These are phyloP conservation scores for Hanseniaspora sp. DNA, from an alignment of 1,139 yeast genomes.

Conservation along the genomic window DNA sequence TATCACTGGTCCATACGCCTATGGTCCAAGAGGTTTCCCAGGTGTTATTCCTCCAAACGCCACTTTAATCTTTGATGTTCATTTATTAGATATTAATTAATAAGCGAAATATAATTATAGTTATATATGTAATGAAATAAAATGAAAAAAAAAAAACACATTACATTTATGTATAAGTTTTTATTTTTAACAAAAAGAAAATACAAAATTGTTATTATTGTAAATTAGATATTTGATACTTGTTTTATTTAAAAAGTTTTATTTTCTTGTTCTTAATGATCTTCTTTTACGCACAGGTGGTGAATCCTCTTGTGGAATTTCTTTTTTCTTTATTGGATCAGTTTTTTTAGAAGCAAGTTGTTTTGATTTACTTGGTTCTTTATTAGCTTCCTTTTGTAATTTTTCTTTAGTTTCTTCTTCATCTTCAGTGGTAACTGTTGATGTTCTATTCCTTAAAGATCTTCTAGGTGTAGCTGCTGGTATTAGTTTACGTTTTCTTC, in stretches of 20 bases:
- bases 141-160: too few relatives aligned
- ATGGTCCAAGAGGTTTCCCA: slow-evolving; percentile 91
- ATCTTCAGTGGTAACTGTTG: not conserved
- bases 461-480: not conserved
- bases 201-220: slow-evolving; percentile 7
- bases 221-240: not conserved
- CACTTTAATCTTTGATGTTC: slow-evolving; percentile 84
- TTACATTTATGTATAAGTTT: too few relatives aligned
- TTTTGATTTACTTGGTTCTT: not conserved
- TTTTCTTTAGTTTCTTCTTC: not conserved
- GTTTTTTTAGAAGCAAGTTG: not conserved
- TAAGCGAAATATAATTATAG: too few relatives aligned
- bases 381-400: not conserved
- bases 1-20: slow-evolving; percentile 87
- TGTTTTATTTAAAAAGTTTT: not conserved
- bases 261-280: slow-evolving; percentile 4
- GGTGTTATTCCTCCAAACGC: slow-evolving; percentile 95
- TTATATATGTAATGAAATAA: too few relatives aligned
- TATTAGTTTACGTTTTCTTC: not conserved
- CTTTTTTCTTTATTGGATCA: not conserved
- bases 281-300: not conserved
- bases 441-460: slow-evolving; percentile 2
- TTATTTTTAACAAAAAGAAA: too few relatives aligned
- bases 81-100: slow-evolving; percentile 70
- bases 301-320: not conserved